Conservation (phyloP, 768 basidiomycete genomes). For the Podaxis carcinomalis region DNA sequence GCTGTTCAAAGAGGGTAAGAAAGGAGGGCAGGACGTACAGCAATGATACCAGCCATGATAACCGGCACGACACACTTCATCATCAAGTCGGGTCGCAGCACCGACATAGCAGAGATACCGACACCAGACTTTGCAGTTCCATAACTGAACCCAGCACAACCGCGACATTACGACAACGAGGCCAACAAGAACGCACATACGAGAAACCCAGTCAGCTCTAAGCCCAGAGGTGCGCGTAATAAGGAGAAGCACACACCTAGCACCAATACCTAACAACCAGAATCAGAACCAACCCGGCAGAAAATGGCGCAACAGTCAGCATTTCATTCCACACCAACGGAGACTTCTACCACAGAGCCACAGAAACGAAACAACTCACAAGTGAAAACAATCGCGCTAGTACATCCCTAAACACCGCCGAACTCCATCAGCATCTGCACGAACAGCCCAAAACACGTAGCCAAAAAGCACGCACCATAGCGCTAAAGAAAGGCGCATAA, state of each 20-base stretch:
- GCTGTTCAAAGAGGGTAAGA: neutral
- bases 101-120: conserved; percentile 96
- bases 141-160: conserved; percentile 53
- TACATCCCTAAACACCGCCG: conserved; percentile 68
- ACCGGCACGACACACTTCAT: conserved; percentile 98
- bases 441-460: neutral
- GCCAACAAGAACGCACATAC: conserved; percentile 7
- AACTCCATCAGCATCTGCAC: conserved; percentile 13
- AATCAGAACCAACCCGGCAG: neutral
- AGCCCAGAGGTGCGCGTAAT: conserved; percentile 5
- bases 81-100: conserved; percentile 94
- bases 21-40: conserved; percentile 51
- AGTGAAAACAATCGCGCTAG: conserved; percentile 95
- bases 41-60: conserved; percentile 99
- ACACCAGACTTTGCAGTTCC: conserved; percentile 99
- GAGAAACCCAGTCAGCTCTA: neutral
- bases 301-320: neutral
- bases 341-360: neutral
- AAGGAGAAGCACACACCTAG: conserved; percentile 48
- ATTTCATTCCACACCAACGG: neutral
- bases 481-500: conserved; percentile 97
- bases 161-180: conserved; percentile 10
- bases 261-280: conserved; percentile 63
- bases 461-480: conserved; percentile 62
- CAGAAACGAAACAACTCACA: conserved; percentile 50